A percentile compares a stretch with the other conserved stretches of the same genome.
These are phyloP conservation scores for Suillus subluteus DNA, from an alignment of 768 basidiomycete genomes.

Conservation along the genomic window DNA sequence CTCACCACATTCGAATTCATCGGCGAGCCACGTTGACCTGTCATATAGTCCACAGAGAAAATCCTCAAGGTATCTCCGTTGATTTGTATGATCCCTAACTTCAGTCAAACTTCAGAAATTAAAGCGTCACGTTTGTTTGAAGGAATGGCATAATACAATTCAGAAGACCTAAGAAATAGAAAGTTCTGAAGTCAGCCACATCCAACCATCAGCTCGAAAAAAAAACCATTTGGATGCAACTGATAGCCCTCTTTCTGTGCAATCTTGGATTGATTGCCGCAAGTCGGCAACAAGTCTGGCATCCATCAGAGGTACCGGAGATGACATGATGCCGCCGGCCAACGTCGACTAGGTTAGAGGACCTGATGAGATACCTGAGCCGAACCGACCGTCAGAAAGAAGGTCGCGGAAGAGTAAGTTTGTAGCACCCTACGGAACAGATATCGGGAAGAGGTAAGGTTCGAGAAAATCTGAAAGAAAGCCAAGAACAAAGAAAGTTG, in stretches of 20 bases:
- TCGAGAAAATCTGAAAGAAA: constrained; percentile 9
- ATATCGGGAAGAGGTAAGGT: background rate
- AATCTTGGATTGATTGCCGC: constrained; percentile 67
- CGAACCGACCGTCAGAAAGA: background rate
- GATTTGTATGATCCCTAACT: no score
- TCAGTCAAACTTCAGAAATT: constrained; percentile 25
- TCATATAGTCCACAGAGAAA: no score
- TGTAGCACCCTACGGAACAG: background rate
- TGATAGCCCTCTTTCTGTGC: constrained; percentile 69
- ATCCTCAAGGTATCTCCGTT: no score
- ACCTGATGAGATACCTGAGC: background rate
- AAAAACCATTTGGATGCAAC: constrained; percentile 77
- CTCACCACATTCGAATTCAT: no score
- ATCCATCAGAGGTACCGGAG: constrained; percentile 41
- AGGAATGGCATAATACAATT: constrained; percentile 68
- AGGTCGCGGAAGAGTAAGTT: background rate
- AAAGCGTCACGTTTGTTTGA: constrained; percentile 45
- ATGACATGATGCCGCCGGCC: constrained; percentile 1
- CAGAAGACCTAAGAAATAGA: constrained; percentile 65
- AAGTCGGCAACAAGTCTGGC: constrained; percentile 57
- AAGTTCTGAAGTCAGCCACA: constrained; percentile 19
- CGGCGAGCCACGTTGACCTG: no score
- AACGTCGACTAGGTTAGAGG: background rate
- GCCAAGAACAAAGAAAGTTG: background rate
- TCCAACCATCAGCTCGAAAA: constrained; percentile 14